Evolutionary conservation across 2,329 filamentous ascomycete species (phyloP), one percentile per base, ranked within the genome.

Genomic region (Fusarium anthophilum): DNA sequence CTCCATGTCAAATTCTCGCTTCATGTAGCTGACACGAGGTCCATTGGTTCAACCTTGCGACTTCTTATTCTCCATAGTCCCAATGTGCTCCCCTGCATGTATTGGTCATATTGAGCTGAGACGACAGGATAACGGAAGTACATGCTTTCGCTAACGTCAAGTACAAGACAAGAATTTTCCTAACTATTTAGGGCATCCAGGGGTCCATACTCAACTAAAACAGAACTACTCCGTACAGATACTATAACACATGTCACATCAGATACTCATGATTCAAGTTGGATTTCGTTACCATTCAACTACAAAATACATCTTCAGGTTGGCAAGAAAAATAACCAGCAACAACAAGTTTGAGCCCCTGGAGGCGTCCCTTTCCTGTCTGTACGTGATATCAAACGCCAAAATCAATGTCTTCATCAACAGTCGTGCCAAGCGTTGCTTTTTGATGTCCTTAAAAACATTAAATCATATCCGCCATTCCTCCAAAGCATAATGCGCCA

Each of bases 381-480:
- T 54, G 67, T 65, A 51, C 48, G 60, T 44, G 55, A 57, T 64
- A 70, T 72, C 70, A 66, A 78, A 78, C 76, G 75, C 73, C 68
- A 47, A 54, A 54, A 68, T 62, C 65, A 68, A 74, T 73, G 68
- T 70, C 62, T 64, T 78, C 76, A 51, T 76, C 41, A 76, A 74
- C 71, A 54, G 57, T 78, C 75, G 73, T 77, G 56, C 67, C 72
- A 61, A 69, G 57, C 73, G 65, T 78, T 72, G 58, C 76, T 76
- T 77, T 78, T 64, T 47, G 47, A 58, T 69, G 37, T 55, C 67
- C 59, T 67, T 38, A 51, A 41, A 69, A 72, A 55, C 61, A 69
- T 60, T 37, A 67, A 71, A 47, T 60, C 65, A 51, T 28, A 58
- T 55, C 63, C 60, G 41, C 66, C 74, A n/a, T 58, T 47, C 63